Base-by-base conservation (phyloP, 2,329 filamentous ascomycete genomes). In the Phaeomoniella chlamydospora region DNA sequence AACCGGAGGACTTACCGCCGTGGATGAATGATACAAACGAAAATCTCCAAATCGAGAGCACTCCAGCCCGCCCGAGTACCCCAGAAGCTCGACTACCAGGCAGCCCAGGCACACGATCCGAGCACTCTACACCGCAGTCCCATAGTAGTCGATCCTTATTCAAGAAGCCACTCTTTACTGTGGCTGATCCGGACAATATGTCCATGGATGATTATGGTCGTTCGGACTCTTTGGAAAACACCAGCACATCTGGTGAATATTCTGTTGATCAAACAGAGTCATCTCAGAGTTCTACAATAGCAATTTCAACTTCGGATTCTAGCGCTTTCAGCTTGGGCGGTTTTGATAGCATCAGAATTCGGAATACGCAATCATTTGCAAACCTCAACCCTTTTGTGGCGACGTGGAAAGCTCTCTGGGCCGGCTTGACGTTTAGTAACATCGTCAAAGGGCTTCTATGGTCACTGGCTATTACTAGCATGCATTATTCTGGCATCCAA, bases 401-500 rank as follows among this genome's bases (percentile, higher is more conserved):
- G 4, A 45, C 41, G 10, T 41, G 39, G 10, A 40, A 45, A 16
- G 37, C 41, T 4, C 36, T 54, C 6, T 50, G 47, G 31, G 33
- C 36, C 18, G 51, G 50, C 6, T 43, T 48, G 15, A 51, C 43
- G 2, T 18, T 38, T 3, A 37, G 38, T 11, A 52, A 51, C 31
- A 40, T 53, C 31, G 10, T 39, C 22, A 53, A 49, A 39, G 48
- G 50, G 10, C 52, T 55, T 29, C 29, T 54, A 12, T 56, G 53
- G 53, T 51, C 47, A 12, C 38, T 56, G 5, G 49, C 53, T 2
- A 49, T 56, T 29, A 52, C 47, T 5, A 43, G 42, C 15, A 56
- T 56, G 53, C 53, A 56, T 39, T 55, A 54, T 31, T 39, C 41
- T 6, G 53, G 53, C 11, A 48, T 56, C 15, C 18, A 47, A 11